phyloP scores from a whole-genome alignment of 352 stramenopile genomes.

The Pythium angustatum region DNA sequence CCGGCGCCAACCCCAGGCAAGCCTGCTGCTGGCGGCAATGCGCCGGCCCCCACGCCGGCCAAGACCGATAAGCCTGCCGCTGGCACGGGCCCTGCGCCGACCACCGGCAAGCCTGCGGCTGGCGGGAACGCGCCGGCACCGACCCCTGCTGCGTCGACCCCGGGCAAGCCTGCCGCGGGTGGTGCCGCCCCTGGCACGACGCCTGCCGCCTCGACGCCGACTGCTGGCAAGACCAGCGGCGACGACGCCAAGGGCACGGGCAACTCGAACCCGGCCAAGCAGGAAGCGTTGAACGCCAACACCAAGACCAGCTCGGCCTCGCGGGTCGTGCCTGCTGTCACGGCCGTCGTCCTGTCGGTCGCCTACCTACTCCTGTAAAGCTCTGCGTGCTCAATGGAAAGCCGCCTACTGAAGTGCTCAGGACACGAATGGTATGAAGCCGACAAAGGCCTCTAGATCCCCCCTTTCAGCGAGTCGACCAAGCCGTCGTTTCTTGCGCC shows the following conservation, averaged over 20 bases:
- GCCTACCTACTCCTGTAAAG: conserved; percentile 52
- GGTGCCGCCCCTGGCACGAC: not conserved
- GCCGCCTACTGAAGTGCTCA: not conserved
- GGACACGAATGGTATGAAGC: too few species aligned
- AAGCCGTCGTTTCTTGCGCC: too few species aligned
- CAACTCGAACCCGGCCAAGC: conserved; percentile 15
- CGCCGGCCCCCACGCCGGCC: conserved; percentile 4
- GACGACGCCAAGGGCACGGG: conserved; percentile 2
- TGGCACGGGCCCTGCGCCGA: conserved; percentile 1
- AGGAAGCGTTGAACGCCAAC: conserved; percentile 36
- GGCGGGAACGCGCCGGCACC: conserved; percentile 9
- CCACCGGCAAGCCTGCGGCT: not conserved
- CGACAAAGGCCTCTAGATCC: too few species aligned
- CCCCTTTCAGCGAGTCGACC: too few species aligned
- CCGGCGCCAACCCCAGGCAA: conserved; percentile 6
- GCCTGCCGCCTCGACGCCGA: not conserved
- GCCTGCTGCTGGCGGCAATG: not conserved
- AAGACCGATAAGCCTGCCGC: not conserved
- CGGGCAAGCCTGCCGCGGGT: not conserved
- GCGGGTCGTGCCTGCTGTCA: conserved; percentile 32
- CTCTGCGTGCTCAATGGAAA: conserved; percentile 4
- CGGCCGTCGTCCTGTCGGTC: conserved; percentile 36
- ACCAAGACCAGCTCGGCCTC: conserved; percentile 38
- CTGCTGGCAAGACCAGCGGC: not conserved
- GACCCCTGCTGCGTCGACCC: conserved; percentile 21